Percentiles rank a stretch among this genome's conserved stretches.
These are phyloP conservation scores for Neurospora crassa DNA, from an alignment of 2,329 filamentous ascomycete genomes.

Conservation along the genomic window DNA sequence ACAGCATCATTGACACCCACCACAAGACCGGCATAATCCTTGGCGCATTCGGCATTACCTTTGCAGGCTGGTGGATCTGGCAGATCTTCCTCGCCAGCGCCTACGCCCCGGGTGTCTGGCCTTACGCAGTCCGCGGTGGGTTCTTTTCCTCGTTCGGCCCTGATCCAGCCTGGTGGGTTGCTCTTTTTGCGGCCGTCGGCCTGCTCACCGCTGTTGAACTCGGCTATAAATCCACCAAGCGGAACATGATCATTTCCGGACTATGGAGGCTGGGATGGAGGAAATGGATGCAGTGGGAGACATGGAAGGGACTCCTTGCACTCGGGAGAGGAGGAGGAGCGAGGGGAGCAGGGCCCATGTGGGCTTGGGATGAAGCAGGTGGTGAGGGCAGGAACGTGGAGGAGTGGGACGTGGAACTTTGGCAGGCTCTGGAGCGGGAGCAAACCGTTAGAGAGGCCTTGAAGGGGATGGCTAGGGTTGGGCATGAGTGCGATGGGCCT, in stretches of 20 bases:
- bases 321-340: not conserved
- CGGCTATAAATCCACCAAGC: constrained; percentile 40
- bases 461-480: constrained; percentile 29
- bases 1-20: constrained; percentile 64
- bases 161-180: constrained; percentile 65
- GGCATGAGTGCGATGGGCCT: constrained; percentile 16
- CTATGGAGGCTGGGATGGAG: constrained; percentile 30
- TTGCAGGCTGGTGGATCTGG: constrained; percentile 63
- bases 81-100: constrained; percentile 58
- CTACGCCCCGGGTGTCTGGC: constrained; percentile 42
- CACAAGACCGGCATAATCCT: constrained; percentile 60
- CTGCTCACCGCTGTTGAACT: constrained; percentile 57
- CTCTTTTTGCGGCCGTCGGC: constrained; percentile 53
- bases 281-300: constrained; percentile 13
- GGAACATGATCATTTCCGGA: constrained; percentile 35
- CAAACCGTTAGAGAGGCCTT: constrained; percentile 33
- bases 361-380: constrained; percentile 8
- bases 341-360: not conserved
- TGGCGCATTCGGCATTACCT: constrained; percentile 47
- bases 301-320: constrained; percentile 11
- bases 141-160: constrained; percentile 59
- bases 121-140: constrained; percentile 59
- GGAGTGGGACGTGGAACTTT: constrained; percentile 44
- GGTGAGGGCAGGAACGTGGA: constrained; percentile 26
- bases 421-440: constrained; percentile 50